These are phyloP conservation scores for Pyrenula aspistea DNA, from an alignment of 495 filamentous ascomycete species.

Conservation along the genomic window DNA sequence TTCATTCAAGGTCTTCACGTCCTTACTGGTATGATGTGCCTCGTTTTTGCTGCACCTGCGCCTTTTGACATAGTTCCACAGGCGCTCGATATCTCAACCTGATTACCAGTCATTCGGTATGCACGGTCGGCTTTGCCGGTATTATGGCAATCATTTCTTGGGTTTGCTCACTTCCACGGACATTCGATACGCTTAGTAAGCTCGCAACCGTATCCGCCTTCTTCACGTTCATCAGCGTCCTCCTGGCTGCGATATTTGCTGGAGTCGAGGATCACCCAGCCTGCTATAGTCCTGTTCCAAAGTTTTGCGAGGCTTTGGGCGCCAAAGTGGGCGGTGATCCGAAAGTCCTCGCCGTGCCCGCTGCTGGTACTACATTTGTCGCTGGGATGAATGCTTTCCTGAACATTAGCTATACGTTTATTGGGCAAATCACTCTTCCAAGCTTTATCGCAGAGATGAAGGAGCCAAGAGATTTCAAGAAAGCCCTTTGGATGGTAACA, in stretches of 20 bases:
- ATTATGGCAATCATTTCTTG: constrained; percentile 60
- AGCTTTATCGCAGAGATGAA: constrained; percentile 91
- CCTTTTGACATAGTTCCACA: constrained; percentile 38
- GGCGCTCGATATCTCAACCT: constrained; percentile 80
- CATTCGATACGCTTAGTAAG: constrained; percentile 65
- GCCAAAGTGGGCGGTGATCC: constrained; percentile 38
- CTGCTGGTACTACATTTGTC: constrained; percentile 66
- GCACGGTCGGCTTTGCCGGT: constrained; percentile 63
- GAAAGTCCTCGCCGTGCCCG: constrained; percentile 50
- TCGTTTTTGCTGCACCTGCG: too few species aligned
- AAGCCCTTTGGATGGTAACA: constrained; percentile 77
- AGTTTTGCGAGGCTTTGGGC: constrained; percentile 18
- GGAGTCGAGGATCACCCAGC: constrained; percentile 59
- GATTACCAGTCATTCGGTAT: constrained; percentile 51
- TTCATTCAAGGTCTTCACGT: constrained; percentile 51
- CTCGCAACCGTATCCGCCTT: constrained; percentile 63
- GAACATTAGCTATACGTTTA: constrained; percentile 88
- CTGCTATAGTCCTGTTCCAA: constrained; percentile 36
- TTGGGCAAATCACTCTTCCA: constrained; percentile 82
- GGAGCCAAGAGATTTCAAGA: constrained; percentile 76
- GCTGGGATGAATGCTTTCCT: constrained; percentile 70
- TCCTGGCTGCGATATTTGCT: constrained; percentile 68
- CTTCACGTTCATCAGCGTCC: constrained; percentile 77
- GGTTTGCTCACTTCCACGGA: constrained; percentile 67
- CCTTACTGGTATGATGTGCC: not conserved